These are phyloP conservation scores for Xylaria curta DNA, from an alignment of 495 filamentous ascomycete genomes.

Conservation along the genomic window DNA sequence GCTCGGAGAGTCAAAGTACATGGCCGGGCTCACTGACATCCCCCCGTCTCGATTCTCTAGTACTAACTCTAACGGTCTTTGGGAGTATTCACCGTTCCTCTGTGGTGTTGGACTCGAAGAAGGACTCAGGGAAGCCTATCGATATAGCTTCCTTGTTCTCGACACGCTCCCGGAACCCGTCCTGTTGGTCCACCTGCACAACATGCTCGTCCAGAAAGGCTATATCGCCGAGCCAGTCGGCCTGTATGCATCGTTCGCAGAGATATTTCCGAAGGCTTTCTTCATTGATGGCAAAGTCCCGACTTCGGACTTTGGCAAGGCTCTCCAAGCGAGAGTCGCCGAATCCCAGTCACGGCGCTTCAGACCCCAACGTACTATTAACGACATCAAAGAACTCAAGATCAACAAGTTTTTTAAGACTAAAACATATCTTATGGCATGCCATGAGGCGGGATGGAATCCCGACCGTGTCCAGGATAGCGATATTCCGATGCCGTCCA, in stretches of 20 bases:
- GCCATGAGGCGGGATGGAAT: conserved; percentile 38
- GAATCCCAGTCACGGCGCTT: not conserved
- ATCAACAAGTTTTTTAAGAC: conserved; percentile 41
- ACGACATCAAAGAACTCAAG: conserved; percentile 25
- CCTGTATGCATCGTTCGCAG: conserved; percentile 33
- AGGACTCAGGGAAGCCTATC: conserved; percentile 45
- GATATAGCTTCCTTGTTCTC: conserved; percentile 41
- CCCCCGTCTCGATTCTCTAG: conserved; percentile 52
- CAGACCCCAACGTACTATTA: not conserved
- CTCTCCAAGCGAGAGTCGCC: conserved; percentile 3
- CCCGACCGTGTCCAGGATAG: conserved; percentile 40
- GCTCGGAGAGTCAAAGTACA: conserved; percentile 53
- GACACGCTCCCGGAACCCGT: conserved; percentile 45
- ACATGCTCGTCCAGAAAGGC: conserved; percentile 51
- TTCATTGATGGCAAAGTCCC: conserved; percentile 43
- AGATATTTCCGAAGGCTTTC: conserved; percentile 33
- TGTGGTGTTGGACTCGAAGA: conserved; percentile 54
- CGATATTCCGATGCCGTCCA: conserved; percentile 34
- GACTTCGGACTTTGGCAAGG: conserved; percentile 35
- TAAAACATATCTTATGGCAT: conserved; percentile 39
- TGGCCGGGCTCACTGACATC: conserved; percentile 40
- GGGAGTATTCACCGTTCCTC: conserved; percentile 59
- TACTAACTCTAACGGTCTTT: conserved; percentile 53
- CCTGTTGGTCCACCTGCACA: conserved; percentile 51
- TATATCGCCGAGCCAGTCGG: conserved; percentile 42